These are phyloP conservation scores for Penicillium sp. DNA, from an alignment of 2,329 filamentous ascomycete genomes.

Conservation along the genomic window DNA sequence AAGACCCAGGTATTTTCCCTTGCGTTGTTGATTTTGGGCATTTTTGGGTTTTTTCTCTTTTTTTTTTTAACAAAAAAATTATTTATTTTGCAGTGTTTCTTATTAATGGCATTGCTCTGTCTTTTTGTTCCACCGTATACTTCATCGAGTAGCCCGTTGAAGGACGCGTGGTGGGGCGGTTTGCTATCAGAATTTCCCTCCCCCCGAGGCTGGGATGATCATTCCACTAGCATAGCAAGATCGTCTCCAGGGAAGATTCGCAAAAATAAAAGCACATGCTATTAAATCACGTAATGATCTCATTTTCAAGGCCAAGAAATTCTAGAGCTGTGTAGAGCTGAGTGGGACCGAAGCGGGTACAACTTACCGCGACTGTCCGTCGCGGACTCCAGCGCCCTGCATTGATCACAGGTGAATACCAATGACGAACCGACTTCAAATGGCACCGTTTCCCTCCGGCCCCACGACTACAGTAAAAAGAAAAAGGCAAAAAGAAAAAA, in stretches of 20 bases:
- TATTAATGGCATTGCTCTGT: neutral
- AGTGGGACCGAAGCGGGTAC: slow-evolving; percentile 21
- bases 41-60: neutral
- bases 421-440: slow-evolving; percentile 5
- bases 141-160: neutral
- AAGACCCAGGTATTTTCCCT: neutral
- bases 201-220: slow-evolving; percentile 1
- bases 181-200: slow-evolving; percentile 8
- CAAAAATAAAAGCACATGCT: neutral
- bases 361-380: slow-evolving; percentile 20
- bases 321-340: slow-evolving; percentile 2
- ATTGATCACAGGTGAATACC: slow-evolving; percentile 21
- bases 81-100: neutral
- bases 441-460: slow-evolving; percentile 13
- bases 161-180: neutral
- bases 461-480: neutral
- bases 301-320: neutral
- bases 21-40: neutral
- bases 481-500: neutral
- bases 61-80: too few species aligned
- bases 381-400: slow-evolving; percentile 22
- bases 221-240: neutral
- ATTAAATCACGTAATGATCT: neutral
- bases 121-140: slow-evolving; percentile 2
- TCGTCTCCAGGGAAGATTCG: neutral